phyloP scores from a whole-genome alignment of 2,329 filamentous ascomycete genomes.

The Fusarium buxicola region DNA sequence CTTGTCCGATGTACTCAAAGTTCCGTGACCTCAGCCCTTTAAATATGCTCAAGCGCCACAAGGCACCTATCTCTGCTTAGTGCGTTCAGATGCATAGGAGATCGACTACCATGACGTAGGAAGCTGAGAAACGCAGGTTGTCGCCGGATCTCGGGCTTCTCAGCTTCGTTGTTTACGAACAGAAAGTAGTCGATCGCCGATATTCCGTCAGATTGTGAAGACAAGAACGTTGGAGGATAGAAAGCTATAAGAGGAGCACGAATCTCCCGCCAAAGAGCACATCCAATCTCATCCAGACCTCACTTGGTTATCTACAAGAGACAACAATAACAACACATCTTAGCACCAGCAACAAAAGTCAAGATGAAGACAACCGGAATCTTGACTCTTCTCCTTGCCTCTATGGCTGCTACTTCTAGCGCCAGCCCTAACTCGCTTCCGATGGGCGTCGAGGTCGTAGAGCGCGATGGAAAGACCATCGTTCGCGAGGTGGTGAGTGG shows the following conservation, averaged over 20 bases:
- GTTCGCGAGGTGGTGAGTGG: slow-evolving; percentile 23
- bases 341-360: neutral
- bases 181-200: neutral
- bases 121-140: neutral
- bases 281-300: neutral
- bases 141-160: neutral
- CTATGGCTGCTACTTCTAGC: slow-evolving; percentile 5
- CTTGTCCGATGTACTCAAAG: too few relatives aligned
- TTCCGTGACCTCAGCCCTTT: too few relatives aligned
- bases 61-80: too few relatives aligned
- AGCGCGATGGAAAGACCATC: slow-evolving; percentile 18
- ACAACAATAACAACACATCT: neutral
- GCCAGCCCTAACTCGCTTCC: slow-evolving; percentile 18
- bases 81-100: too few relatives aligned
- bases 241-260: neutral
- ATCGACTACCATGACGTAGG: neutral
- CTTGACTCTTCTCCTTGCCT: neutral
- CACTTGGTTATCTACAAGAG: neutral
- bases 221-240: neutral
- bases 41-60: too few relatives aligned
- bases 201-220: neutral
- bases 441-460: slow-evolving; percentile 24
- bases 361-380: neutral
- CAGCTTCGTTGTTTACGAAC: too few relatives aligned
- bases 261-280: neutral